Conservation (phyloP, 257 asterid species). For the Mentha longifolia region DNA sequence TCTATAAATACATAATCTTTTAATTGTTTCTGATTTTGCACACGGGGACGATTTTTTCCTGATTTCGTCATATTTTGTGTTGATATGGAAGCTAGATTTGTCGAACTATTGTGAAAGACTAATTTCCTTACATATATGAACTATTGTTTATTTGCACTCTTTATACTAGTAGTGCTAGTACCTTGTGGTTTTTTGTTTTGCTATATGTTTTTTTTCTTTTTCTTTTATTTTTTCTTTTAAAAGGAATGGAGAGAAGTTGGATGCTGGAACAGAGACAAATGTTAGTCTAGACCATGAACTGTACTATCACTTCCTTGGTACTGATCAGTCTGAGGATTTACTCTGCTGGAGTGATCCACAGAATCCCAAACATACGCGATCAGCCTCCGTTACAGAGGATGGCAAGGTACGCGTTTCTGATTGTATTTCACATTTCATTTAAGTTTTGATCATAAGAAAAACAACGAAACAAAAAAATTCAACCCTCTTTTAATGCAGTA, state of each 20-base stretch:
- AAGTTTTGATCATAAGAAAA: background rate
- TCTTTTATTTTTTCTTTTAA: conserved; percentile 31
- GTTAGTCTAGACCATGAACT: conserved; percentile 71
- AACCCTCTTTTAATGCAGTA: conserved; percentile 52
- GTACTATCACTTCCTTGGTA: conserved; percentile 85
- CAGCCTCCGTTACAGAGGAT: conserved; percentile 75
- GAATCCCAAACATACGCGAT: conserved; percentile 72
- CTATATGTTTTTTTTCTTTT: conserved; percentile 21
- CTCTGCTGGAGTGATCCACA: conserved; percentile 84
- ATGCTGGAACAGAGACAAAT: conserved; percentile 86
- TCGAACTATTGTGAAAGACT: no score
- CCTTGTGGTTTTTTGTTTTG: background rate
- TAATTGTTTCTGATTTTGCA: no score
- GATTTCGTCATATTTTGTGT: no score
- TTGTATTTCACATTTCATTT: background rate
- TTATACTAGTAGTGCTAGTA: background rate
- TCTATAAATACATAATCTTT: no score
- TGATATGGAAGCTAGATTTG: no score
- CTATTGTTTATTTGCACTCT: background rate
- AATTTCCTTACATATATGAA: no score
- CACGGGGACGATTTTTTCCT: no score
- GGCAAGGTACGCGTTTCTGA: conserved; percentile 61
- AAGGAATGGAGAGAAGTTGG: conserved; percentile 72
- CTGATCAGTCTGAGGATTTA: conserved; percentile 82
- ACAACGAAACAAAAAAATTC: no score